These are phyloP conservation scores for Tylopilus plumbeoviolaceoides DNA, from an alignment of 768 basidiomycete genomes.

Conservation along the genomic window DNA sequence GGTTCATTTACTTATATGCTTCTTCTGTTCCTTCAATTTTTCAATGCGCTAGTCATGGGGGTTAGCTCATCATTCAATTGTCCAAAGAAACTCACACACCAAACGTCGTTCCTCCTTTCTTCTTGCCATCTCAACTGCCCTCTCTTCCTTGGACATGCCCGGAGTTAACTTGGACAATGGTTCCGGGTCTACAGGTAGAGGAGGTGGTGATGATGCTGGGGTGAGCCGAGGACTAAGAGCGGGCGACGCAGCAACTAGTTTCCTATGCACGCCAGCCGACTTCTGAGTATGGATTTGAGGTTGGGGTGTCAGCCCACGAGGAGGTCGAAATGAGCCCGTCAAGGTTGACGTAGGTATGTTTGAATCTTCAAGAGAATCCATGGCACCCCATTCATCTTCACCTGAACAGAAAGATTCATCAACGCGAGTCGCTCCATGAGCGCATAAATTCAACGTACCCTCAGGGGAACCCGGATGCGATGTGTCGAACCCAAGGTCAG, in stretches of 20 bases:
- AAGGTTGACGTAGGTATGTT: slow-evolving; percentile 2
- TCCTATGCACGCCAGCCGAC: not conserved
- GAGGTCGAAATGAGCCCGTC: slow-evolving; percentile 19
- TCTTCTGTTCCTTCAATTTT: slow-evolving; percentile 78
- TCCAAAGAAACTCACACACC: slow-evolving; percentile 39
- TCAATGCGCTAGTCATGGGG: slow-evolving; percentile 54
- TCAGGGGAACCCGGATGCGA: slow-evolving; percentile 11
- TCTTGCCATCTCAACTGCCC: slow-evolving; percentile 87
- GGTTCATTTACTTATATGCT: slow-evolving; percentile 30
- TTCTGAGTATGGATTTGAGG: slow-evolving; percentile 8
- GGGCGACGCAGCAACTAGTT: slow-evolving; percentile 6
- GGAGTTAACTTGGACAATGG: slow-evolving; percentile 35
- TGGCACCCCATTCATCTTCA: slow-evolving; percentile 22
- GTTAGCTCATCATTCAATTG: not conserved
- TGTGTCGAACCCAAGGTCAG: slow-evolving; percentile 26
- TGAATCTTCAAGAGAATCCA: slow-evolving; percentile 6
- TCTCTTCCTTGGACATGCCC: slow-evolving; percentile 82
- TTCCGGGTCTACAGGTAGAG: slow-evolving; percentile 10
- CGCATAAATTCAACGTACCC: slow-evolving; percentile 4
- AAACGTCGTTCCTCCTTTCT: slow-evolving; percentile 90
- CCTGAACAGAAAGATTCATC: not conserved
- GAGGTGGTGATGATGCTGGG: slow-evolving; percentile 22
- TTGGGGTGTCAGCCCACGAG: slow-evolving; percentile 22
- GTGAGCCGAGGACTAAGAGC: slow-evolving; percentile 22
- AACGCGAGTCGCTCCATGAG: not conserved